Base-by-base conservation (phyloP, 345 rosid species). In the Moricandia arvensis region DNA sequence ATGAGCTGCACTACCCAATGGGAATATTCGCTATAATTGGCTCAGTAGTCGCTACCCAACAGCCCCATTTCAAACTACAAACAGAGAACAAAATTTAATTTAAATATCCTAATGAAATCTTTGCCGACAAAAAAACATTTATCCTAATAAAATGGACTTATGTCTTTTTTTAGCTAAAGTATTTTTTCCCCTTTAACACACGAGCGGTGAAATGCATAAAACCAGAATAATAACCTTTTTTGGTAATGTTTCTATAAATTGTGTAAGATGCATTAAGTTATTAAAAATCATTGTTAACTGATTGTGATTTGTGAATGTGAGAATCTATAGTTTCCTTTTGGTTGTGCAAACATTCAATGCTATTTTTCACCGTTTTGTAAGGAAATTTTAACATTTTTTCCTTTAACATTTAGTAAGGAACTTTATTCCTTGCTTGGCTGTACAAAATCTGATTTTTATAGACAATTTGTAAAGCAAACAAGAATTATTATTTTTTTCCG, bases 1-100 rank as follows among this genome's bases (percentile, higher is more conserved):
- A 55, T 66, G 71, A 77, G 63, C 34, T 65, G 80, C 72, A 77
- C 62, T 65, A 77, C 63, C 62, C 76, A 59, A 78, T 60, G 73
- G 63, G 77, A 78, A 78, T 78, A 78, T 78, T 78, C 81, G 31
- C 21, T 43, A 9, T 66, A 58, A 34, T 59, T 65, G 62, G 57
- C 45, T 66, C 60, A 17, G 71, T 63, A 69, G 70, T 76, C 76
- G 68, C 61, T 77, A 71, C 76, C n/a, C 80, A 65, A 47, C 76
- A 71, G 55, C 76, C 66, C 54, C 45, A 63, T 77, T 43, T 57
- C 3, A 49, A 54, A 54, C 71, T 57, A 64, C 61, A 63, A 45
- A 63, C 37, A 38, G 41, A 54, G 11, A 69, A 64, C 59, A 49
- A 49, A 49, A 49, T 49, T 49, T 49, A 49, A 12, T 62, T 38